These are phyloP conservation scores for Trypanosoma vivax DNA, from an alignment of 208 protist genomes.

Conservation along the genomic window DNA sequence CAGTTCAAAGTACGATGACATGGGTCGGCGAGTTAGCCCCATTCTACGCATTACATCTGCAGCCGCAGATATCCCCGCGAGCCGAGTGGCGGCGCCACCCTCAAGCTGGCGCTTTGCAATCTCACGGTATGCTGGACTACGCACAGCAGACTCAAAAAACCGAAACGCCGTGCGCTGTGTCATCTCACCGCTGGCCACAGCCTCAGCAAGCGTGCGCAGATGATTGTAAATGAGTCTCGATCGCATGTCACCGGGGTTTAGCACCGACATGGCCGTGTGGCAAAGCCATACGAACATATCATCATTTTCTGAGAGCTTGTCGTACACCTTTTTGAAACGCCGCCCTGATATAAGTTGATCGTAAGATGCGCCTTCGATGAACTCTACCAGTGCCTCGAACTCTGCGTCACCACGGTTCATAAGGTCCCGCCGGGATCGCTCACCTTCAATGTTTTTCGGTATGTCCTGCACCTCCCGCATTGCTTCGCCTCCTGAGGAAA, in stretches of 20 bases:
- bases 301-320: conserved; percentile 81
- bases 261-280: conserved; percentile 87
- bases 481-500: conserved; percentile 79
- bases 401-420: conserved; percentile 57
- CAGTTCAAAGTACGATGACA: conserved; percentile 87
- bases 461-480: conserved; percentile 87
- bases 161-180: conserved; percentile 83
- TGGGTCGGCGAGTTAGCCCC: conserved; percentile 80
- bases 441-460: conserved; percentile 69
- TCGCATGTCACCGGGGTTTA: conserved; percentile 87
- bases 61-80: conserved; percentile 78
- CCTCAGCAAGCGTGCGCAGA: conserved; percentile 78
- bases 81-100: conserved; percentile 68
- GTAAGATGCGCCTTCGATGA: conserved; percentile 84
- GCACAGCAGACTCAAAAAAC: conserved; percentile 84
- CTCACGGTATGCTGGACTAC: conserved; percentile 81
- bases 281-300: conserved; percentile 90
- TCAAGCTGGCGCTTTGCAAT: conserved; percentile 79
- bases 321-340: conserved; percentile 85
- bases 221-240: conserved; percentile 84
- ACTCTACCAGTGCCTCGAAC: conserved; percentile 83
- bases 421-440: conserved; percentile 59
- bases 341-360: conserved; percentile 86
- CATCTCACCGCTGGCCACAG: conserved; percentile 80
- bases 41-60: conserved; percentile 85